Evolutionary conservation across 441 rosid species (phyloP), one percentile per base, ranked within the genome.

Genomic region (Syzygium syzygioides): DNA sequence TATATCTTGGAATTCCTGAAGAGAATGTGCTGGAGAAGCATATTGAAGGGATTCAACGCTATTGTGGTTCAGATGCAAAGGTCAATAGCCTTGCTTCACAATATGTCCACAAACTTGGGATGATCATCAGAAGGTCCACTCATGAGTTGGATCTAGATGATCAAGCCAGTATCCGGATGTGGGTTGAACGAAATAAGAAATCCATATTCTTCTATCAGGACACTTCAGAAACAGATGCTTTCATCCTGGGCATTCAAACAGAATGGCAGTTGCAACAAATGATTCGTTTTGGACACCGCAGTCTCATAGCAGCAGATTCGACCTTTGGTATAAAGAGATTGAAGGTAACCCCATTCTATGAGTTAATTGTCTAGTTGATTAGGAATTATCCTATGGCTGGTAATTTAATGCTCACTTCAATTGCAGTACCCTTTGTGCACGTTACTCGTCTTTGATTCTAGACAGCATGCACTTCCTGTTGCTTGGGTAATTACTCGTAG

Each of bases 221-320:
- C 88, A 80, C 95, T 76, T 95, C 98, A 14, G 99, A 95, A 87
- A 89, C 93, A 3, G 97, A 94, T 89, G 91, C 98, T 88, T 98
- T 96, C 87, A 92, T 96, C 91, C 93, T 98, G 55, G 99, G 99
- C 54, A 95, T 98, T 90, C 99, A 98, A 91, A 96, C 98, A 13
- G 99, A 98, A 91, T 98, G 99, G 99, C 99, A 96, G 92, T 90
- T 98, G 95, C 98, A 98, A 91, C 99, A 96, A 88, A 92, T 98
- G 93, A 92, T 95, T 37, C 97, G 99, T 6, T 98, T 96, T 89
- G 99, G 99, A 30, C 98, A 96, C 92, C 93, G 92, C 85, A 94
- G 97, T 93, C 94, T 96, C 50, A 87, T 98, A 91, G 98, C 99
- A 17, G 95, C 95, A 64, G 99, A 96, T 93, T 96, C 99, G 9